A percentile compares a stretch with the other conserved stretches of the same genome.
Evolutionary conservation across 805 yeast species (phyloP).

Genomic region (Candida bentonensis): DNA sequence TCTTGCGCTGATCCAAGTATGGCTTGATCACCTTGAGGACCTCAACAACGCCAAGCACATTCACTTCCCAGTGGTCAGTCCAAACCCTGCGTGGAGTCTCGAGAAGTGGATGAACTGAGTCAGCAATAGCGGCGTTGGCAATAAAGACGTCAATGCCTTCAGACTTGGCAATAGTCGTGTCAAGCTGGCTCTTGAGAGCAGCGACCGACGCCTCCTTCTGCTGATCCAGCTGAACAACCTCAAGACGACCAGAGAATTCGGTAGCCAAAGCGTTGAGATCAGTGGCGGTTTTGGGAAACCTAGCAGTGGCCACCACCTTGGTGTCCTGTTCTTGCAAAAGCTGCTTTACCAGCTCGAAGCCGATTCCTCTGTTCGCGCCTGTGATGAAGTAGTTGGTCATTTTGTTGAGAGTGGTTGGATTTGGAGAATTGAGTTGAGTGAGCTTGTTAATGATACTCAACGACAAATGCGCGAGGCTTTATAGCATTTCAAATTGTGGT

Average conservation of each 20-base stretch:
- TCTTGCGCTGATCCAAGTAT: constrained; percentile 10
- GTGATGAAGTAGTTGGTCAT: no score
- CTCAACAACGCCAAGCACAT: constrained; percentile 17
- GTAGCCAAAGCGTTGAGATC: constrained; percentile 7
- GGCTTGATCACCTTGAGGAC: no score
- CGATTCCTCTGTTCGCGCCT: constrained; percentile 27
- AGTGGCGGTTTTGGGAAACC: constrained; percentile 7
- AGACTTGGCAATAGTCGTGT: constrained; percentile 6
- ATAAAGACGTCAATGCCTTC: constrained; percentile 18
- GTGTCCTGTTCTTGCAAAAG: constrained; percentile 13
- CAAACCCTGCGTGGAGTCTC: constrained; percentile 2
- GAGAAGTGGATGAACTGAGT: constrained; percentile 2
- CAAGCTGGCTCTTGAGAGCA: no score
- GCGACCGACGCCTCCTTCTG: no score
- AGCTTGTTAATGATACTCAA: no score
- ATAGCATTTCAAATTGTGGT: no score
- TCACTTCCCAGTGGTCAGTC: constrained; percentile 11
- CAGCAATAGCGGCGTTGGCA: constrained; percentile 18
- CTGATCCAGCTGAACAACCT: constrained; percentile 16
- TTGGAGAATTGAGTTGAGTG: no score
- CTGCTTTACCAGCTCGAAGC: constrained; percentile 19
- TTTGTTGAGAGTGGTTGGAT: no score
- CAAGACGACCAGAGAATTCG: constrained; percentile 12
- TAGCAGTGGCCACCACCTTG: constrained; percentile 14
- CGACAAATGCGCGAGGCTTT: no score